Conservation (phyloP, 345 rosid species). For the Citrus mangshanensis region DNA sequence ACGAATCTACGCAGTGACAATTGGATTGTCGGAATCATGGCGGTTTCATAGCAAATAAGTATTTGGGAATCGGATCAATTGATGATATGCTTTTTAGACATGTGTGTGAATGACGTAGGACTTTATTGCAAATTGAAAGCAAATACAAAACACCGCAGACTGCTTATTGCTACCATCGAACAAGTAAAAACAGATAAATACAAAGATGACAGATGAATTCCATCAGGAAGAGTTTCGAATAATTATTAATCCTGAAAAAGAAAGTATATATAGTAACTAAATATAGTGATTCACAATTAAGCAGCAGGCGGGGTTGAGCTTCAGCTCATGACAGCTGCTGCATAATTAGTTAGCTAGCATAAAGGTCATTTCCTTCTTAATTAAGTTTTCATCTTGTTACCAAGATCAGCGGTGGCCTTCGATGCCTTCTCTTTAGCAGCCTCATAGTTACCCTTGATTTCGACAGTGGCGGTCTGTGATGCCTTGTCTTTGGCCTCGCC, state of each 20-base stretch:
- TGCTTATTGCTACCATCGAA: too few species aligned
- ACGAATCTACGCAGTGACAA: too few species aligned
- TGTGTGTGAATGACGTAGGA: too few species aligned
- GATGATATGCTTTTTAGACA: too few species aligned
- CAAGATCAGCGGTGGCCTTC: slow-evolving; percentile 36
- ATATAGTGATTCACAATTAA: slow-evolving; percentile 18
- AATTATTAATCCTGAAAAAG: not conserved
- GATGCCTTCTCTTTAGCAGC: slow-evolving; percentile 54
- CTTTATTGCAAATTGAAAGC: too few species aligned
- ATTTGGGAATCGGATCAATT: too few species aligned
- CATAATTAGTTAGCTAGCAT: not conserved
- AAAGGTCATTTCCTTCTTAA: not conserved
- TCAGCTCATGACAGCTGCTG: slow-evolving; percentile 1
- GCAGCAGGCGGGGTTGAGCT: slow-evolving; percentile 4
- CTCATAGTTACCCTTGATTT: slow-evolving; percentile 34
- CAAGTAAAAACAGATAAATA: too few species aligned
- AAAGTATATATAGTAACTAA: not conserved
- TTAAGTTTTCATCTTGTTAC: slow-evolving; percentile 33
- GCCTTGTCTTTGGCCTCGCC: slow-evolving; percentile 47
- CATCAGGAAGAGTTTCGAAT: not conserved
- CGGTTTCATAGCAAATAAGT: too few species aligned
- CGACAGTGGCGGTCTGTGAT: slow-evolving; percentile 28
- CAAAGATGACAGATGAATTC: too few species aligned
- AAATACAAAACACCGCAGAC: too few species aligned
- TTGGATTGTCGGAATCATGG: too few species aligned